A percentile compares a stretch with the other conserved stretches of the same genome.
Conservation (phyloP, 495 filamentous ascomycete genomes). For the Bathelium albidoporum region DNA sequence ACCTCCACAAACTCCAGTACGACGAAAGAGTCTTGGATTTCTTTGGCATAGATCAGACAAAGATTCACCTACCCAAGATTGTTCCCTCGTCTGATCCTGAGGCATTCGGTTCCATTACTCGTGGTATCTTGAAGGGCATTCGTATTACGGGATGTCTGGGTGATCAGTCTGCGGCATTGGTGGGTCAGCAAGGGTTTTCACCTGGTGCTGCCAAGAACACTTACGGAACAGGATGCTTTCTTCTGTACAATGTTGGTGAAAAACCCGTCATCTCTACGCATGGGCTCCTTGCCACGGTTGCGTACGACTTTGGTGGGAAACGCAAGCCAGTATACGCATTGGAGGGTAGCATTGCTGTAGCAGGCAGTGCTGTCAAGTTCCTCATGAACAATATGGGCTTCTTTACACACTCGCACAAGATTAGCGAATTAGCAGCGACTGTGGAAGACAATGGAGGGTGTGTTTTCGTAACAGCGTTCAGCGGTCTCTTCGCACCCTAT, state of each 20-base stretch:
- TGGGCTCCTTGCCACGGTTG: conserved; percentile 76
- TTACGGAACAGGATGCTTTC: conserved; percentile 87
- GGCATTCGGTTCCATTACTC: conserved; percentile 61
- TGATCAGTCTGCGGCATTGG: conserved; percentile 81
- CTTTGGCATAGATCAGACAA: conserved; percentile 65
- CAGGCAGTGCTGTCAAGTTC: conserved; percentile 80
- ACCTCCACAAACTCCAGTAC: conserved; percentile 73
- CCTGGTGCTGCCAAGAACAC: conserved; percentile 87
- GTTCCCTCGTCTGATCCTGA: conserved; percentile 70
- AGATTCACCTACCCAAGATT: conserved; percentile 70
- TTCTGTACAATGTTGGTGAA: conserved; percentile 82
- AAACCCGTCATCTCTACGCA: conserved; percentile 82
- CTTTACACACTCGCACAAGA: conserved; percentile 62
- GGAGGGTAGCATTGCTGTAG: conserved; percentile 83
- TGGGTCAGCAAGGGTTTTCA: conserved; percentile 80
- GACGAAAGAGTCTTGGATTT: conserved; percentile 70
- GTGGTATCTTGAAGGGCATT: conserved; percentile 59
- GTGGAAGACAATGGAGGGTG: conserved; percentile 81
- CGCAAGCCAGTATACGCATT: conserved; percentile 74
- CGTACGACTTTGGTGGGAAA: conserved; percentile 68
- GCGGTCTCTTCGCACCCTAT: conserved; percentile 86
- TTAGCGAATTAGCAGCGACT: conserved; percentile 66
- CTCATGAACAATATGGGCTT: conserved; percentile 82
- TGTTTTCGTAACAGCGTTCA: conserved; percentile 88
- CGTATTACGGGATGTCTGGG: conserved; percentile 77